Evolutionary conservation across 257 asterid genomes (phyloP).

Genomic region (Capsicum chinense): DNA sequence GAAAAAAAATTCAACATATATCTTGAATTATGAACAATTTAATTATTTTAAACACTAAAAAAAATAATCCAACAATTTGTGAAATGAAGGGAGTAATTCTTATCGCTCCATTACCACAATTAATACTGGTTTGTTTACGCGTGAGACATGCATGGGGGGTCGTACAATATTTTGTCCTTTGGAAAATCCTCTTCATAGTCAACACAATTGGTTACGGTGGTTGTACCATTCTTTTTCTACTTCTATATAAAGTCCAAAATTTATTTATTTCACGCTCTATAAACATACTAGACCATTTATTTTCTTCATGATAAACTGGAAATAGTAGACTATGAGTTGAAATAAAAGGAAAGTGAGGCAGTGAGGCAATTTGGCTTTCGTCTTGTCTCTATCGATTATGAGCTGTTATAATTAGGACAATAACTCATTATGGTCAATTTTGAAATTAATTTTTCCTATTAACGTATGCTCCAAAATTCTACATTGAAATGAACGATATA

Average conservation of each 20-base stretch:
- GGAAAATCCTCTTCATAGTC: constrained; percentile 29
- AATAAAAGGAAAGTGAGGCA: not conserved
- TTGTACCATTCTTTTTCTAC: constrained; percentile 27
- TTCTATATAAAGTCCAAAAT: not conserved
- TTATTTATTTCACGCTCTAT: not conserved
- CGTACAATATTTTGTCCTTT: not conserved
- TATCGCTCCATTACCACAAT: accelerated
- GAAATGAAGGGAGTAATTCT: not conserved
- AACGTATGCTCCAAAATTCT: too few species aligned
- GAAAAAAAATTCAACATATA: too few species aligned
- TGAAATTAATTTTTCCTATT: too few species aligned
- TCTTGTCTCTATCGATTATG: not conserved
- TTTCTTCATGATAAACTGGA: not conserved
- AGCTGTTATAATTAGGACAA: not conserved
- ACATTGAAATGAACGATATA: too few species aligned
- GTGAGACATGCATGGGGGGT: constrained; percentile 24
- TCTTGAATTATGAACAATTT: too few species aligned
- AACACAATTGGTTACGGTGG: constrained; percentile 41
- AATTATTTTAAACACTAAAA: too few species aligned
- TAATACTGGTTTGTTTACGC: constrained; percentile 29
- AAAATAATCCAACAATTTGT: too few species aligned
- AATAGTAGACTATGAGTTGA: not conserved
- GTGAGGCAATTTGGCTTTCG: not conserved
- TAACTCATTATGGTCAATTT: too few species aligned
- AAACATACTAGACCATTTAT: not conserved